Base-by-base conservation (phyloP, 1,284 basidiomycete species). In the Fomitopsis schrenkii region DNA sequence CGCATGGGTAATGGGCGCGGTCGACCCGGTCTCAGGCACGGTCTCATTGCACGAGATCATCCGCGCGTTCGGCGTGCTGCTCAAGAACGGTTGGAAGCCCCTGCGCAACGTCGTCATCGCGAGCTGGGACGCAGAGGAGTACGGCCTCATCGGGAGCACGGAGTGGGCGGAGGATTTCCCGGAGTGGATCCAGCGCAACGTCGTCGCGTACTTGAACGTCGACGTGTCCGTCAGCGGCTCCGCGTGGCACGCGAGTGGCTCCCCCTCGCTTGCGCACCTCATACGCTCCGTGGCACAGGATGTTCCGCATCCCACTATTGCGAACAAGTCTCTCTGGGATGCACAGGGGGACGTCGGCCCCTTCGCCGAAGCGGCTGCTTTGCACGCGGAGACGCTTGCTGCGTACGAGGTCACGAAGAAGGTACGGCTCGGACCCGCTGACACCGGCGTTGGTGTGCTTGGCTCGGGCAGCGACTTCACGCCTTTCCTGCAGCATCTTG, bases 91-190 rank as follows among this genome's bases (percentile, higher is more conserved):
- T 30, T 98, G 96, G 96, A 91, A 87, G 68, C 96, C 96, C 4
- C 76, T 95, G 44, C 80, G 95, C 60, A 96, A 93, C 17, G 86
- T 97, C 68, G 76, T 97, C n/a, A 81, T 98, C 57, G 94, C 92
- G 4, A 91, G 87, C 64, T 97, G 94, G 95, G 94, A 97, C 74
- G 96, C 87, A 0, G 95, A 98, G 77, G 96, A 95, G 86, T 94
- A 94, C 63, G 94, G 94, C 33, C 81, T 97, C 41, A 79, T 97
- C 50, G 95, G 95, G 12, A 89, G 87, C 67, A 95, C 92, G 6
- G 94, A 97, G 75, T 95, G 88, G 81, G 91, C 87, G 7, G 95
- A 97, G 76, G 94, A 97, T 73, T 97, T 95, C 72, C 79, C 88
- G 1, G 80, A 86, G 35, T 96, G 91, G 87, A 85, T 97, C 61